These are phyloP conservation scores for Puccinia brachypodii DNA, from an alignment of 1,284 basidiomycete genomes.

Conservation along the genomic window DNA sequence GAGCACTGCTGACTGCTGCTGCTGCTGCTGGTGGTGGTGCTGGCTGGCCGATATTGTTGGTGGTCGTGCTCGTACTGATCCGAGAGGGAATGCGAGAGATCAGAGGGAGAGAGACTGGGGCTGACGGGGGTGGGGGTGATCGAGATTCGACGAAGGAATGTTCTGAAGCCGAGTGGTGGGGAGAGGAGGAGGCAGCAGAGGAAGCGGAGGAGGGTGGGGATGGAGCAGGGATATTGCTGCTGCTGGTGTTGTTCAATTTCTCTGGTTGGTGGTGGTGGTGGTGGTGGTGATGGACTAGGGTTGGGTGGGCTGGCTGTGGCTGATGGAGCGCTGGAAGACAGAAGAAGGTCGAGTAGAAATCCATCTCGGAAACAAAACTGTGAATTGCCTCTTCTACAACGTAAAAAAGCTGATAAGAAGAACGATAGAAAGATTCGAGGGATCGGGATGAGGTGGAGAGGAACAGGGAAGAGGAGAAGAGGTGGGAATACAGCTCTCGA, in stretches of 20 bases:
- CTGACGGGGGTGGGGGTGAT: background rate
- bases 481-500: too few relatives aligned
- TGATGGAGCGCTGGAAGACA: constrained; percentile 19
- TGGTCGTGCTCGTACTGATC: constrained; percentile 11
- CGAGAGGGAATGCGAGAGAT: constrained; percentile 38
- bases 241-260: background rate
- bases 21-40: background rate
- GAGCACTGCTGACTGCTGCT: background rate
- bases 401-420: too few relatives aligned
- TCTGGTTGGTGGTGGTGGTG: background rate
- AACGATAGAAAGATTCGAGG: background rate
- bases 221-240: background rate
- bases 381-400: background rate
- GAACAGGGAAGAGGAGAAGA: background rate
- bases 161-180: background rate
- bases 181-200: background rate
- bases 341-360: constrained; percentile 42
- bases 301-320: background rate
- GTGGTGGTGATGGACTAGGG: background rate
- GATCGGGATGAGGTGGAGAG: background rate
- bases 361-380: constrained; percentile 41
- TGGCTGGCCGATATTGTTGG: background rate
- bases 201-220: background rate
- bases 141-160: background rate
- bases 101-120: constrained; percentile 16